Base-by-base conservation (phyloP, 805 yeast genomes). In the Clavispora fructus region DNA sequence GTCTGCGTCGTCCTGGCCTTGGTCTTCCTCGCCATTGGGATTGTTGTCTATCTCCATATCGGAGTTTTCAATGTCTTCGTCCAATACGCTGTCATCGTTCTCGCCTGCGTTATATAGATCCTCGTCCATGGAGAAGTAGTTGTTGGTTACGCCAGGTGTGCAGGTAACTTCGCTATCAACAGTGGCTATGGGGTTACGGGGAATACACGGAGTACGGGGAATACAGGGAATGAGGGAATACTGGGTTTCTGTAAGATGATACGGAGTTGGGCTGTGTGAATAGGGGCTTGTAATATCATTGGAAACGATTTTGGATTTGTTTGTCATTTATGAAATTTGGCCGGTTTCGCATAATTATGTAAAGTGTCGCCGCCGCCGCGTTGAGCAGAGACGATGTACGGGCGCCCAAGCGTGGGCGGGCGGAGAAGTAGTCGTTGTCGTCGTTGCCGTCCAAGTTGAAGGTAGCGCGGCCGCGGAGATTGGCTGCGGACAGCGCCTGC, bases 361-460 rank as follows among this genome's bases (percentile, higher is more conserved):
- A n/a, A n/a, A n/a, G n/a, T n/a, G n/a, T n/a, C n/a, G n/a, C n/a
- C n/a, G n/a, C n/a, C n/a, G n/a, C n/a, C n/a, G 16, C 16, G 12
- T 19, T 19, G 19, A 26, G 26, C 14, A 16, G 27, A 2, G 25
- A 8, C 23, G 16, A 17, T 4, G 28, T 27, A 28, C 28, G 9
- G 28, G 35, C 33, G 31, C 27, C 6, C 28, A 41, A 39, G 38
- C 41, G 42, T 3, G 51, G 54, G 28, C 53, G 42, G 33, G 59
- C 51, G 3, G 59, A 45, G 48, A 74, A 71, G 54, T 71, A 71
- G 48, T 75, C 77, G 4, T 54, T 57, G 19, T 40, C 35, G 17
- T 47, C 52, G 26, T 61, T 69, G 2, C 61, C 72, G 28, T 65
- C 73, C 29, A 67, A 51, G 42, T 67, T 62, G 53, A 69, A 69